Base-by-base conservation (phyloP, 176 grass and related monocot species). In the Poa pratensis region DNA sequence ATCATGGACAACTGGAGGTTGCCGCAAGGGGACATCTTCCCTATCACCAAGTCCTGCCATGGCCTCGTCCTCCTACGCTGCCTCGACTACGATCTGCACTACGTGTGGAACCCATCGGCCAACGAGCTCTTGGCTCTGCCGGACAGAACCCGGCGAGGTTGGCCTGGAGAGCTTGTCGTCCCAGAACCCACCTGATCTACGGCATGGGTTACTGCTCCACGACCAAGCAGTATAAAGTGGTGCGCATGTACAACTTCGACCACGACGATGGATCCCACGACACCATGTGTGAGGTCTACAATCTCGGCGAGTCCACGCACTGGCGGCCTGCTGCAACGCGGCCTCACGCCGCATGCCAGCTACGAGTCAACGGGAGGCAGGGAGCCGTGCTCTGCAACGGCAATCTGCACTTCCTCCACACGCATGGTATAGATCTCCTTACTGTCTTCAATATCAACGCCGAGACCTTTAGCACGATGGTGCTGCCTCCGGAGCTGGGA, bases 21-120 rank as follows among this genome's bases (percentile, higher is more conserved):
- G 66, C 35, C 66, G 4, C 66, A 40, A 8, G 66, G 35, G 34
- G 3, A 40, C 4, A 69, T 69, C 35, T 69, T 69, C 34, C 66
- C 66, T 10, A 69, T 69, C 66, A 69, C 65, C 66, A 69, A 69
- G 66, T 69, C 66, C 4, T 69, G 66, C 66, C 66, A 69, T 13
- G 66, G 66, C 34, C 37, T 69, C 34, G 66, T 48, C 74, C 34
- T 78, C 11, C 53, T 78, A 35, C 51, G 28, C 1, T 77, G 32
- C 53, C 11, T 60, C 1, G 19, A 58, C 28, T 78, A n/a, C 53
- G 11, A 16, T 20, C 9, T 19, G 32, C 34, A 78, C 76, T 43
- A 78, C 34, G 76, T 78, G 6, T 45, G 32, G 34, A 62, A 78
- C 76, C 54, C 76, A 24, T 61, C 76, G 1, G 39, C 35, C 6